These are phyloP conservation scores for Keithomyces neogunnii DNA, from an alignment of 2,329 filamentous ascomycete genomes.

Conservation along the genomic window DNA sequence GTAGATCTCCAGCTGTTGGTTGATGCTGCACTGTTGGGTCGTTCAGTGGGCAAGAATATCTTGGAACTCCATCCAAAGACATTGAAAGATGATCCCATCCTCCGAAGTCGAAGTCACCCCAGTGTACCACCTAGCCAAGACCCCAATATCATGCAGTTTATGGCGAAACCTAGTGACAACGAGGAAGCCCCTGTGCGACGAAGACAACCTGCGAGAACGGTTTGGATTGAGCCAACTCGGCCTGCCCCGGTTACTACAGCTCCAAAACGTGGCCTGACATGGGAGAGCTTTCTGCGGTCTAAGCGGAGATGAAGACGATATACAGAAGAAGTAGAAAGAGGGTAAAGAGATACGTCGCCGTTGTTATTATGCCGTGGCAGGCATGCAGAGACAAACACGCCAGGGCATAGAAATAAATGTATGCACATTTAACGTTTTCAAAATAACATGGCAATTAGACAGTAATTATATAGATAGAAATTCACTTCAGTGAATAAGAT, in stretches of 20 bases:
- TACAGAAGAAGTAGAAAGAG: neutral
- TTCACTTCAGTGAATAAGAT: too few species aligned
- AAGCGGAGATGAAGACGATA: constrained; percentile 14
- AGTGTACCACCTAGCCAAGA: constrained; percentile 33
- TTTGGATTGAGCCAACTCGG: constrained; percentile 14
- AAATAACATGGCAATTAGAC: constrained; percentile 1
- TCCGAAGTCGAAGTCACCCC: constrained; percentile 18
- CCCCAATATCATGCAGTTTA: constrained; percentile 20
- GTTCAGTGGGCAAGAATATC: constrained; percentile 16
- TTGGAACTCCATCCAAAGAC: constrained; percentile 34
- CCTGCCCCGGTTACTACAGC: constrained; percentile 7
- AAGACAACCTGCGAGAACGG: constrained; percentile 6
- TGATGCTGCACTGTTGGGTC: constrained; percentile 20
- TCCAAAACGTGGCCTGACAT: constrained; percentile 10
- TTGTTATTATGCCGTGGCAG: neutral
- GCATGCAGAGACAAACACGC: neutral
- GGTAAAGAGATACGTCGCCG: too few species aligned
- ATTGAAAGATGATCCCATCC: constrained; percentile 28
- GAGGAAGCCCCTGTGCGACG: constrained; percentile 5
- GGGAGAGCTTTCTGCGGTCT: constrained; percentile 16
- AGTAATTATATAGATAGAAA: neutral
- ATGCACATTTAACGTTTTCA: neutral
- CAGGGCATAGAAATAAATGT: neutral
- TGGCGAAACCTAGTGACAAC: constrained; percentile 10
- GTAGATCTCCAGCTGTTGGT: constrained; percentile 24